These are phyloP conservation scores for Ehretia macrophylla DNA, from an alignment of 257 asterid species.

Conservation along the genomic window DNA sequence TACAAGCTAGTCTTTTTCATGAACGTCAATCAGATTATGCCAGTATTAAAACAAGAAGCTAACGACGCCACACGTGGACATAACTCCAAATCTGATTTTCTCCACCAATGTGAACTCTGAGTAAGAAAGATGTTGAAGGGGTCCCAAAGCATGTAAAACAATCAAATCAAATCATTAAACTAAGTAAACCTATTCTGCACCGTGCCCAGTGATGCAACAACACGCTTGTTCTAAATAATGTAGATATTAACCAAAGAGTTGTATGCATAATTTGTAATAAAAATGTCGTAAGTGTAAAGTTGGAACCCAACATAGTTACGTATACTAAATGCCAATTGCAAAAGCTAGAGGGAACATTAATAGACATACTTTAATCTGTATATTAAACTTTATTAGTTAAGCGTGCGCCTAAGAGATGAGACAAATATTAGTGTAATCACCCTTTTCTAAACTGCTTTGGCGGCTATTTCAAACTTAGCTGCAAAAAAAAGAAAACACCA, in stretches of 20 bases:
- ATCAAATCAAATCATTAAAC: conserved; percentile 5
- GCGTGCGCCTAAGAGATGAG: conserved; percentile 14
- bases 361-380: conserved; percentile 4
- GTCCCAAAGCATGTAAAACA: conserved; percentile 15
- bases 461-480: conserved; percentile 9
- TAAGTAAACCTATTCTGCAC: conserved; percentile 1
- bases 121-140: conserved; percentile 5
- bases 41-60: conserved; percentile 2
- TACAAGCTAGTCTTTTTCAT: conserved; percentile 7
- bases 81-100: background rate
- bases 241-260: no score
- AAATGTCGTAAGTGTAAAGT: background rate
- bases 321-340: conserved; percentile 9
- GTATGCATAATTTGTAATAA: background rate
- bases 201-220: conserved; percentile 15
- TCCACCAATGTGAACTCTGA: conserved; percentile 11
- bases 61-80: conserved; percentile 3
- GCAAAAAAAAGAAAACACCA: background rate
- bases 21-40: conserved; percentile 6
- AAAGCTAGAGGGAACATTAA: conserved; percentile 14
- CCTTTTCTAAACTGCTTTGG: conserved; percentile 9
- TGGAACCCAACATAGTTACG: conserved; percentile 25
- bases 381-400: background rate
- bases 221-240: conserved; percentile 5
- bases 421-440: conserved; percentile 1